Evolutionary conservation across 2,329 filamentous ascomycete genomes (phyloP).

Genomic region (Scedosporium dehoogii): DNA sequence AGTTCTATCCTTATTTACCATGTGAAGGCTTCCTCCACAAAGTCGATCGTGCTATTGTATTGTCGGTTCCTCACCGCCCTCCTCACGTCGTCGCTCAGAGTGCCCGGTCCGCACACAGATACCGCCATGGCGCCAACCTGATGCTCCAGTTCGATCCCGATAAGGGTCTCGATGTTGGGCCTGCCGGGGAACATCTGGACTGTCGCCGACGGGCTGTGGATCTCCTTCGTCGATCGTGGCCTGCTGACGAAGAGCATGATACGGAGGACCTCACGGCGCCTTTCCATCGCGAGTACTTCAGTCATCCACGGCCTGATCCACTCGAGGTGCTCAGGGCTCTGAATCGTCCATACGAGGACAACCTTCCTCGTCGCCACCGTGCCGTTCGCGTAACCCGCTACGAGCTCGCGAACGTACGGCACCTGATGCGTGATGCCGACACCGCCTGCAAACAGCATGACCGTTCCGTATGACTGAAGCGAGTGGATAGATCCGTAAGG

Average conservation of each 20-base stretch:
- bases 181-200: constrained; percentile 80
- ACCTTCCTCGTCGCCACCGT: constrained; percentile 63
- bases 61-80: constrained; percentile 55
- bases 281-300: constrained; percentile 64
- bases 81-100: constrained; percentile 65
- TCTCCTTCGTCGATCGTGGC: constrained; percentile 67
- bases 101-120: constrained; percentile 64
- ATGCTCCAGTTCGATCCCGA: constrained; percentile 64
- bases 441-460: constrained; percentile 70
- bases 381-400: constrained; percentile 56
- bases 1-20: constrained; percentile 27
- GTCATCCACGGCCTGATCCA: constrained; percentile 84
- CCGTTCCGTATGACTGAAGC: constrained; percentile 66
- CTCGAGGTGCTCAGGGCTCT: constrained; percentile 69
- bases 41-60: constrained; percentile 59
- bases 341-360: constrained; percentile 69
- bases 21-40: constrained; percentile 69
- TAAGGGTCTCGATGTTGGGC: constrained; percentile 62
- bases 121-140: constrained; percentile 67
- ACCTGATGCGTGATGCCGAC: constrained; percentile 75
- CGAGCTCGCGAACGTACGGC: constrained; percentile 63
- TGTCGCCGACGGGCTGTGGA: constrained; percentile 65
- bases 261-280: constrained; percentile 61
- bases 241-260: constrained; percentile 72
- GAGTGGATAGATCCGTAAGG: constrained; percentile 66